Percentiles rank a stretch among this genome's conserved stretches.
Conservation (phyloP, 495 filamentous ascomycete species). For the Penicillium odoratum region DNA sequence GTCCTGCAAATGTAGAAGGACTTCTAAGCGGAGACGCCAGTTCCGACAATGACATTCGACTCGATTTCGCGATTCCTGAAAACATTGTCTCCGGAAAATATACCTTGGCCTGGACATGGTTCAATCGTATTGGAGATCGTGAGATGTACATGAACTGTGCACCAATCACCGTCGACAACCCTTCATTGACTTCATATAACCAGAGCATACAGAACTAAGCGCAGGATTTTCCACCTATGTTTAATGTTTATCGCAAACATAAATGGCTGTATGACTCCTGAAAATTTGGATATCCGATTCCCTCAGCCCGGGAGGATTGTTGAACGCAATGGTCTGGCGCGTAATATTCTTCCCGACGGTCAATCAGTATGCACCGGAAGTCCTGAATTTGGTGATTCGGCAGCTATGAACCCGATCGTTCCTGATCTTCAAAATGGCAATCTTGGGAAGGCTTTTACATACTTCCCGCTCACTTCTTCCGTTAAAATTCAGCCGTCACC, state of each 20-base stretch:
- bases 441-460: neutral
- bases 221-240: slow-evolving; percentile 66
- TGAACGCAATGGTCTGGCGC: slow-evolving; percentile 10
- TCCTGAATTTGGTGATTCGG: neutral
- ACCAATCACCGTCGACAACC: slow-evolving; percentile 55
- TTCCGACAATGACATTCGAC: slow-evolving; percentile 20
- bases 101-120: slow-evolving; percentile 81
- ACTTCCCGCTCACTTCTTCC: neutral
- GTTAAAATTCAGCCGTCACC: neutral
- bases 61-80: slow-evolving; percentile 45
- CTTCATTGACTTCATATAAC: slow-evolving; percentile 25
- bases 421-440: neutral
- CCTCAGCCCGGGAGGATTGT: slow-evolving; percentile 69
- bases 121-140: slow-evolving; percentile 79
- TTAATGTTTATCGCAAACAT: slow-evolving; percentile 79
- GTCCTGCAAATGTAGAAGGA: slow-evolving; percentile 52
- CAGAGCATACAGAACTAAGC: slow-evolving; percentile 22
- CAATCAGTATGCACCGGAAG: neutral
- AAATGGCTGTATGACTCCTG: slow-evolving; percentile 55
- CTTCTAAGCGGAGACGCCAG: slow-evolving; percentile 26
- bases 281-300: slow-evolving; percentile 57
- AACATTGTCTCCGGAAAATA: slow-evolving; percentile 46
- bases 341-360: neutral
- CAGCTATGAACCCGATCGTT: neutral
- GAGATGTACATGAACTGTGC: slow-evolving; percentile 95